These are phyloP conservation scores for Nicotiana otophora DNA, from an alignment of 257 asterid species.

Conservation along the genomic window DNA sequence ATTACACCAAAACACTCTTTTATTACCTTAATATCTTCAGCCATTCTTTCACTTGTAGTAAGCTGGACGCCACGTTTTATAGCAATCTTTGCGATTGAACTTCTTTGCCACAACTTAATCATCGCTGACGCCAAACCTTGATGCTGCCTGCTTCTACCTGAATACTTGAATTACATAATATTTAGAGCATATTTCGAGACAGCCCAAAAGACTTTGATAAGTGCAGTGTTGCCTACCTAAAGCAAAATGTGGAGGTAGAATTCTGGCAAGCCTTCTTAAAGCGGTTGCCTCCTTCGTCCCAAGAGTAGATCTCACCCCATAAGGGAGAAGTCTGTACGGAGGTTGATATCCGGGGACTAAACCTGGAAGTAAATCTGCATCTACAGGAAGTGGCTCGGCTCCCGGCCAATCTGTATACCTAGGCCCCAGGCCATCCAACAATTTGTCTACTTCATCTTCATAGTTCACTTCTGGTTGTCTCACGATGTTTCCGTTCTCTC, in stretches of 20 bases:
- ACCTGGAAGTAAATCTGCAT: conserved; percentile 94
- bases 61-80: conserved; percentile 94
- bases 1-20: neutral
- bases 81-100: conserved; percentile 83
- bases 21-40: conserved; percentile 93
- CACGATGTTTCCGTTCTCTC: conserved; percentile 24
- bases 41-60: conserved; percentile 98
- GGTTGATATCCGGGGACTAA: conserved; percentile 57
- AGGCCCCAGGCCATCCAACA: conserved; percentile 78
- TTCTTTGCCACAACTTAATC: conserved; percentile 88
- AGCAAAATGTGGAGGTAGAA: conserved; percentile 93
- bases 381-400: conserved; percentile 82
- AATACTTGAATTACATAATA: conserved; percentile 13
- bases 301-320: conserved; percentile 75
- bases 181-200: neutral
- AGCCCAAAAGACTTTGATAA: neutral
- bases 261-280: conserved; percentile 82
- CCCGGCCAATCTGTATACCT: conserved; percentile 94
- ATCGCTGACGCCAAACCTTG: conserved; percentile 94
- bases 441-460: conserved; percentile 71
- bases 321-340: conserved; percentile 89
- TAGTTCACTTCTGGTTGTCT: conserved; percentile 47
- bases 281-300: conserved; percentile 69
- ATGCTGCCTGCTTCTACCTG: conserved; percentile 98
- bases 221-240: conserved; percentile 44